Evolutionary conservation across 139 green algal genomes (phyloP).

Genomic region (Nannochloris sp.): DNA sequence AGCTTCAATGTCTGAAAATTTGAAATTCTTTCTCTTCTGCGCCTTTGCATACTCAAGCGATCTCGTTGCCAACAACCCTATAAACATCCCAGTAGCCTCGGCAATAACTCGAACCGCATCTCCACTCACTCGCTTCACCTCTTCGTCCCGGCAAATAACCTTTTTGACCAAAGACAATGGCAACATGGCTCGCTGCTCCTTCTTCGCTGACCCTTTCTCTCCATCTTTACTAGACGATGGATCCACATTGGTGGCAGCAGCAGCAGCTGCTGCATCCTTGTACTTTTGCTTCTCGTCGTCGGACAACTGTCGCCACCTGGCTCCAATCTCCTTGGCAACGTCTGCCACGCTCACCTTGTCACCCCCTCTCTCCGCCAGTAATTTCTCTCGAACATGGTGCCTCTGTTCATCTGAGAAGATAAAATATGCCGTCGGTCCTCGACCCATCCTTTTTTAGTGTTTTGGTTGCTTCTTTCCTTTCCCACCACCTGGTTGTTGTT

Average conservation of each 20-base stretch:
- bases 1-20: constrained; percentile 21
- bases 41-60: constrained; percentile 15
- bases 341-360: constrained; percentile 29
- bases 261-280: constrained; percentile 25
- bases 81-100: constrained; percentile 36
- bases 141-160: constrained; percentile 40
- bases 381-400: constrained; percentile 22
- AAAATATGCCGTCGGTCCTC: constrained; percentile 37
- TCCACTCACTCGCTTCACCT: constrained; percentile 37
- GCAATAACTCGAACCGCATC: constrained; percentile 36
- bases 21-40: constrained; percentile 34
- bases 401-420: constrained; percentile 36
- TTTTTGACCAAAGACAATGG: constrained; percentile 45
- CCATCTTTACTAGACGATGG: neutral
- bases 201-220: neutral
- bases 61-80: constrained; percentile 35
- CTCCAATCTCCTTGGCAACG: constrained; percentile 51
- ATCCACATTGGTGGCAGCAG: constrained; percentile 9
- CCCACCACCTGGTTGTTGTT: no score
- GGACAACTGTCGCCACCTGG: constrained; percentile 41
- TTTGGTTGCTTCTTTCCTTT: neutral
- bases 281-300: constrained; percentile 50
- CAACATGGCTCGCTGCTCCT: constrained; percentile 15
- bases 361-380: constrained; percentile 17
- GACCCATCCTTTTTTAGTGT: neutral